Evolutionary conservation across 495 filamentous ascomycete genomes (phyloP).

Genomic region (Cudoniella acicularis): DNA sequence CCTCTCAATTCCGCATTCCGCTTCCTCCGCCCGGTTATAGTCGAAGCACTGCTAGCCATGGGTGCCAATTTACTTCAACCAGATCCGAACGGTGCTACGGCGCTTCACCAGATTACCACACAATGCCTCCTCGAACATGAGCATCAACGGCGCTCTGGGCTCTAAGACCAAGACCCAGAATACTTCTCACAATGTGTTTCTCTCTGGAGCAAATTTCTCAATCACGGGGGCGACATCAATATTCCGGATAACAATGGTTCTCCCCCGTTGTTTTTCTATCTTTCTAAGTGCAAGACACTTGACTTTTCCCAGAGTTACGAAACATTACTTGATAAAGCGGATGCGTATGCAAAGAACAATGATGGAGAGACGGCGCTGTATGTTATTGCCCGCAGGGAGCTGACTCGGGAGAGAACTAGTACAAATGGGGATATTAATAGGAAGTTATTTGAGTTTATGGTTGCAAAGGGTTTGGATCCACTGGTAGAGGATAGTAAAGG

Average conservation of each 20-base stretch:
- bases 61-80: conserved; percentile 20
- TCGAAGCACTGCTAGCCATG: conserved; percentile 14
- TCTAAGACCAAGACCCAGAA: not conserved
- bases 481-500: conserved; percentile 28
- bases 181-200: not conserved
- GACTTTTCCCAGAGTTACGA: too few relatives aligned
- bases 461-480: conserved; percentile 30
- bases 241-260: conserved; percentile 27
- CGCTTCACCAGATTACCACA: conserved; percentile 24
- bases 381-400: conserved; percentile 7
- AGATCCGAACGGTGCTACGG: conserved; percentile 22
- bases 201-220: conserved; percentile 19
- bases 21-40: conserved; percentile 12
- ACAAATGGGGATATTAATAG: conserved; percentile 4
- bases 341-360: conserved; percentile 4
- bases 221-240: conserved; percentile 28
- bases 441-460: conserved; percentile 24
- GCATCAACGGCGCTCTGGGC: not conserved
- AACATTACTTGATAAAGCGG: too few relatives aligned
- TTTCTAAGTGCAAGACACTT: not conserved
- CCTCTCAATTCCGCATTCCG: conserved; percentile 27
- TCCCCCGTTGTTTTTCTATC: conserved; percentile 30
- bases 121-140: conserved; percentile 4
- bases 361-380: conserved; percentile 13
- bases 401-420: too few relatives aligned